Evolutionary conservation across 495 filamentous ascomycete species (phyloP).

Genomic region (Massariosphaeria phaeospora): DNA sequence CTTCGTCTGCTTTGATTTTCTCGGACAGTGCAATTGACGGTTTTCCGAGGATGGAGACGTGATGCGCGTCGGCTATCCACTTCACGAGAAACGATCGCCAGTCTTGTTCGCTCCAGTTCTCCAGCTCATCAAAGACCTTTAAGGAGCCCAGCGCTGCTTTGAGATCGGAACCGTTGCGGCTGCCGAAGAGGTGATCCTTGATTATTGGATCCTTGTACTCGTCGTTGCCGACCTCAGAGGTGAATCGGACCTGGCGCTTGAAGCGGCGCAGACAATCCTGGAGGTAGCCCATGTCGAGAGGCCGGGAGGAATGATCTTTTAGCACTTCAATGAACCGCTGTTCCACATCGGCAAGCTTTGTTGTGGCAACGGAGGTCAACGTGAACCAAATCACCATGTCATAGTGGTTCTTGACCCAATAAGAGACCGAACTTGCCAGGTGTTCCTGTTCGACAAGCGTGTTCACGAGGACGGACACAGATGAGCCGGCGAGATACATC

Average conservation of each 20-base stretch:
- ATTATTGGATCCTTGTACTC: slow-evolving; percentile 79
- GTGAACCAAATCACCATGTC: slow-evolving; percentile 76
- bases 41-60: slow-evolving; percentile 75
- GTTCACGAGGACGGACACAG: slow-evolving; percentile 86
- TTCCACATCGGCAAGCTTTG: slow-evolving; percentile 77
- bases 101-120: slow-evolving; percentile 71
- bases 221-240: slow-evolving; percentile 66
- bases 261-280: slow-evolving; percentile 77
- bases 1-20: slow-evolving; percentile 64
- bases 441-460: slow-evolving; percentile 90
- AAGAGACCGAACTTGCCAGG: slow-evolving; percentile 75
- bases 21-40: slow-evolving; percentile 59
- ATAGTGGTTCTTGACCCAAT: slow-evolving; percentile 70
- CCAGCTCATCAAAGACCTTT: slow-evolving; percentile 68
- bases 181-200: slow-evolving; percentile 85
- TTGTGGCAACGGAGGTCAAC: slow-evolving; percentile 77
- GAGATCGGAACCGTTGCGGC: slow-evolving; percentile 75
- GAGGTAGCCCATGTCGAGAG: slow-evolving; percentile 84
- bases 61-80: slow-evolving; percentile 81
- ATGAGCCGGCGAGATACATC: slow-evolving; percentile 84
- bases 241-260: slow-evolving; percentile 69
- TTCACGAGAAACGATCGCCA: slow-evolving; percentile 78
- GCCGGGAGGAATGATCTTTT: slow-evolving; percentile 69
- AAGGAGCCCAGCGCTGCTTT: slow-evolving; percentile 58
- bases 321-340: slow-evolving; percentile 78